These are phyloP conservation scores for Quercus phellos DNA, from an alignment of 331 rosid genomes.

Conservation along the genomic window DNA sequence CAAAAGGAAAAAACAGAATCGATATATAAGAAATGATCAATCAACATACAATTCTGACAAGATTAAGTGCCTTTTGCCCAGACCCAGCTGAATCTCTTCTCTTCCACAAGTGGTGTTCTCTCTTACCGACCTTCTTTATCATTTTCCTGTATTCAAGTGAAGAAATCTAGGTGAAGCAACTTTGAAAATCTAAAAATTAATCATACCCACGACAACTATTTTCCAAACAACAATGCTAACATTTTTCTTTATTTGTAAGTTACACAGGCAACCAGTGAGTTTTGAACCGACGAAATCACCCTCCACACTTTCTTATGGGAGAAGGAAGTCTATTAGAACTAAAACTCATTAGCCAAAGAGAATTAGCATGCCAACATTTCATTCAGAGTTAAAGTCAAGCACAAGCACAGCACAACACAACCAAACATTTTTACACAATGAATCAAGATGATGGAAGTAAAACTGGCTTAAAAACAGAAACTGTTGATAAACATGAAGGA, in stretches of 20 bases:
- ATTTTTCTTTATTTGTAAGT: neutral
- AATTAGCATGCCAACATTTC: too few relatives aligned
- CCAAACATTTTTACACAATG: neutral
- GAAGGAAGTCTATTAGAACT: too few relatives aligned
- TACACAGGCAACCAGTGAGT: too few relatives aligned
- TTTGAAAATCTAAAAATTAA: neutral
- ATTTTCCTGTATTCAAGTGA: conserved; percentile 45
- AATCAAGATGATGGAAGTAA: neutral
- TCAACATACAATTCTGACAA: conserved; percentile 59
- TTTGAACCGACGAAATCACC: too few relatives aligned
- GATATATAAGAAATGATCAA: conserved; percentile 5
- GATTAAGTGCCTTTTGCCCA: conserved; percentile 81
- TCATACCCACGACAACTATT: neutral
- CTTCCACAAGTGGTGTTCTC: conserved; percentile 77
- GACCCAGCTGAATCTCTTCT: conserved; percentile 67
- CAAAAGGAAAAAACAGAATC: neutral
- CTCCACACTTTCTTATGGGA: too few relatives aligned
- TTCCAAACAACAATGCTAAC: neutral
- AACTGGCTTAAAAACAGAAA: neutral
- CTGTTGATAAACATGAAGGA: neutral
- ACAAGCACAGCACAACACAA: neutral
- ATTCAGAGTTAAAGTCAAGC: neutral
- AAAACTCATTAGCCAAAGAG: too few relatives aligned
- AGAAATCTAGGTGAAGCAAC: neutral
- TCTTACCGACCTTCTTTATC: conserved; percentile 42